A percentile compares a stretch with the other conserved stretches of the same genome.
Conservation (phyloP, 805 yeast genomes). For the Grigorovia transvaalensis region DNA sequence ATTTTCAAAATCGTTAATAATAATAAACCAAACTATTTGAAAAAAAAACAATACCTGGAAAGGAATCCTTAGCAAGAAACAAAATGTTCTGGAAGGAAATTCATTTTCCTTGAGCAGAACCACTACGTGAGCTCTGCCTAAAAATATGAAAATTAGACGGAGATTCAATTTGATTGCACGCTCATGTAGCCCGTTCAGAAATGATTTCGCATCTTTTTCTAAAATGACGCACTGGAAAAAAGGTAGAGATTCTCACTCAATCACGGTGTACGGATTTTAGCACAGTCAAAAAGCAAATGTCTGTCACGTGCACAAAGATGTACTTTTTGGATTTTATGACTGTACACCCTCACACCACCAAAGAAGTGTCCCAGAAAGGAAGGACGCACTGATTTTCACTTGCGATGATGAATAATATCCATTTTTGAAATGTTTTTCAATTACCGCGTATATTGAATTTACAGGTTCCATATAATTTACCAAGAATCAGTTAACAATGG, state of each 20-base stretch:
- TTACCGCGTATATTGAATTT: neutral
- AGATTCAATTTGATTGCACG: neutral
- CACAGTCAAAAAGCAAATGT: neutral
- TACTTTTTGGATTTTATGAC: neutral
- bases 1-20: neutral
- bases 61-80: neutral
- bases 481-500: conserved; percentile 34
- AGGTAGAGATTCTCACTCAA: neutral
- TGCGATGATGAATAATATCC: neutral
- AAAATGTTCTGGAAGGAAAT: neutral
- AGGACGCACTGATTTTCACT: neutral
- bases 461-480: neutral
- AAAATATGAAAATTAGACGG: neutral
- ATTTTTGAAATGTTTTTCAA: neutral
- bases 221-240: neutral
- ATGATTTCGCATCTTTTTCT: too few relatives aligned
- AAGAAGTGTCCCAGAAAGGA: neutral
- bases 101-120: neutral
- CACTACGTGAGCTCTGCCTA: neutral
- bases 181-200: neutral
- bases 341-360: neutral
- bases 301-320: neutral
- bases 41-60: neutral
- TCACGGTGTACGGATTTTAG: neutral
- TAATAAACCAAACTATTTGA: neutral